Base-by-base conservation (phyloP, 805 yeast species). In the Candida coquimbonensis region DNA sequence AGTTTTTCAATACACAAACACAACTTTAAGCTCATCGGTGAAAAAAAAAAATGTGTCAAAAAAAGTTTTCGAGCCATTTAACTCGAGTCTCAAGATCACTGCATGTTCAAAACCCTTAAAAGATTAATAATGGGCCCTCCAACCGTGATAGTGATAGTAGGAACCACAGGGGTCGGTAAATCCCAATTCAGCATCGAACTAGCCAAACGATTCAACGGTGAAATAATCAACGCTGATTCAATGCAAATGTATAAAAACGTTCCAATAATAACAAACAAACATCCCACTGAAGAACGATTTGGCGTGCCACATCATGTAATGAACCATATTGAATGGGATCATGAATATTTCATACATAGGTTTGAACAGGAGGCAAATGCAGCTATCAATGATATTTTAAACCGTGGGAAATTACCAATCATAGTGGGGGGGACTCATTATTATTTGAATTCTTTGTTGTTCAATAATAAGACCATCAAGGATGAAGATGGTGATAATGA, bases 111-210 rank as follows among this genome's bases (percentile, higher is more conserved):
- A 9, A 14, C 21, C 9, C 16, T 53, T 2, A 42, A 24, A 27
- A 29, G 43, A 34, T 8, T 49, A 3, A 41, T 53, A 5, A 55
- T 53, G 57, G 50, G 57, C 6, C 44, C 44, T n/a, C 47, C 52
- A 16, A 72, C 69, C 45, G 62, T 87, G 6, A 72, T 85, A 26
- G 79, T 87, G 14, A 76, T 87, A 16, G 84, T 86, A 4, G 99
- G 99, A 0, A 90, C 96, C 33, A 91, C 99, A 0, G 99, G 98
- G 0, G 97, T 89, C 12, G 99, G 99, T 0, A 91, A 91, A 60
- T 90, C 97, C 0, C 88, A 80, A 73, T 75, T 86, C 49, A 77
- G 87, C 39, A 78, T 88, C 3, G 91, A 88, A 49, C 62, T 93
- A 19, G 96, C 97, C 11, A 72, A 77, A 53, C 73, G 73, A 26